Base-by-base conservation (phyloP, 148 eudicot species). In the Spergularia bocconei region DNA sequence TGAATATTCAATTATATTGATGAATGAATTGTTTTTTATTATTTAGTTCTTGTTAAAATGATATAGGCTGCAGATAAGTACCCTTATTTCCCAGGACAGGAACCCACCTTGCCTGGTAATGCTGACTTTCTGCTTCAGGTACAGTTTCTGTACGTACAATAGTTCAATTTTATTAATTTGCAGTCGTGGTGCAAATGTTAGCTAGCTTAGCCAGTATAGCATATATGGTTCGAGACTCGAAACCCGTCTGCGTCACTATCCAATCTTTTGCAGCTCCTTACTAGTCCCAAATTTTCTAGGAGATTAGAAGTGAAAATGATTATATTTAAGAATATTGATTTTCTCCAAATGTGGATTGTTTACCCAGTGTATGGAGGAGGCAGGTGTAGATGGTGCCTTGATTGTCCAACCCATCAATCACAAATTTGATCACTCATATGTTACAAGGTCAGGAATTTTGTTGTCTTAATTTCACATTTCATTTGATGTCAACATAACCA, bases 351-450 rank as follows among this genome's bases (percentile, higher is more conserved):
- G 23, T 13, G 50, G 6, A 16, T 52, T n/a, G 66, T 59, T 77
- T 77, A 11, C 10, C 44, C 83, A 93, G 98, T 81, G 86, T 68
- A 94, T 94, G 98, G 86, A 73, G 60, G 90, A 87, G 72, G 97
- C 93, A 63, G 87, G 87, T 23, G 93, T 94, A 44, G 96, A 91
- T 85, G 97, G 93, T 80, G 97, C 97, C 15, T 81, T 94, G 55
- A 91, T 94, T 29, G 97, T 94, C 73, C 98, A 94, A 77, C 98
- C 98, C 20, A 91, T 91, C 44, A 88, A 94, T 70, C 93, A 93
- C 75, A 94, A 87, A 80, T 94, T 90, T 82, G 96, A 91, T 82
- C 98, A 94, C 78, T 87, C 98, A 15, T 88, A 88, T 70, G 93
- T 94, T 52, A 87, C 98, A 71, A 94, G 98, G 98, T 93, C 58